phyloP scores from a whole-genome alignment of 2,329 filamentous ascomycete genomes.

The Colletotrichum musae region DNA sequence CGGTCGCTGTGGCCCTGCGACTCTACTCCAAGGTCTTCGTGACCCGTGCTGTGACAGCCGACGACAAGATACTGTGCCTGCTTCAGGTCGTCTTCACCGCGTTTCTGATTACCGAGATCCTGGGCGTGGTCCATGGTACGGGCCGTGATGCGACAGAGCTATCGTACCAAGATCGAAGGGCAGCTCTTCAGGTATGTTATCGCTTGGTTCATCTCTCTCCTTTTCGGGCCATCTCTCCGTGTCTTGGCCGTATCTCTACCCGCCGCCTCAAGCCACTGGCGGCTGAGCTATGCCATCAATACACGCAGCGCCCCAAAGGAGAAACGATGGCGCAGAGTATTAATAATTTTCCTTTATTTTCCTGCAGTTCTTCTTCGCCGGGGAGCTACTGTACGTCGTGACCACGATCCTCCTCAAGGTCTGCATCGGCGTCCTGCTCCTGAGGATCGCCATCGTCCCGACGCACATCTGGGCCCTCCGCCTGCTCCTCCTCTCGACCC shows the following conservation, averaged over 20 bases:
- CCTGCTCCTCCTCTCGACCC: conserved; percentile 50
- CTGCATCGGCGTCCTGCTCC: conserved; percentile 57
- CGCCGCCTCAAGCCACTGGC: no score
- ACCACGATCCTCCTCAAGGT: conserved; percentile 50
- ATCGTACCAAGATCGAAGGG: conserved; percentile 36
- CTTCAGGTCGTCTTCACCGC: conserved; percentile 47
- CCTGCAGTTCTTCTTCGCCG: conserved; percentile 53
- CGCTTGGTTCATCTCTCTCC: no score
- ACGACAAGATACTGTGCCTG: conserved; percentile 50
- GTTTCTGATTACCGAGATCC: conserved; percentile 40
- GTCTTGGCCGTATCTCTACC: no score
- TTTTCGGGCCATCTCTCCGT: no score
- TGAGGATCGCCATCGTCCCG: conserved; percentile 55
- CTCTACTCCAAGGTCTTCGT: conserved; percentile 49
- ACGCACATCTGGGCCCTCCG: conserved; percentile 54
- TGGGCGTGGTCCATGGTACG: conserved; percentile 45
- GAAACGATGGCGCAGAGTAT: background rate
- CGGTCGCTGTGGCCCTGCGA: conserved; percentile 47
- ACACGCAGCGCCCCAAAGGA: no score
- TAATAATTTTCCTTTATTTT: background rate
- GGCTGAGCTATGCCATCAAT: no score
- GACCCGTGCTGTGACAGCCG: conserved; percentile 47
- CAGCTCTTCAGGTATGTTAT: conserved; percentile 47
- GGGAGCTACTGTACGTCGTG: conserved; percentile 56
- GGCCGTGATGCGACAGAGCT: conserved; percentile 44